A percentile compares a stretch with the other conserved stretches of the same genome.
Evolutionary conservation across 768 basidiomycete genomes (phyloP).

Genomic region (Clitopilus passeckerianus): DNA sequence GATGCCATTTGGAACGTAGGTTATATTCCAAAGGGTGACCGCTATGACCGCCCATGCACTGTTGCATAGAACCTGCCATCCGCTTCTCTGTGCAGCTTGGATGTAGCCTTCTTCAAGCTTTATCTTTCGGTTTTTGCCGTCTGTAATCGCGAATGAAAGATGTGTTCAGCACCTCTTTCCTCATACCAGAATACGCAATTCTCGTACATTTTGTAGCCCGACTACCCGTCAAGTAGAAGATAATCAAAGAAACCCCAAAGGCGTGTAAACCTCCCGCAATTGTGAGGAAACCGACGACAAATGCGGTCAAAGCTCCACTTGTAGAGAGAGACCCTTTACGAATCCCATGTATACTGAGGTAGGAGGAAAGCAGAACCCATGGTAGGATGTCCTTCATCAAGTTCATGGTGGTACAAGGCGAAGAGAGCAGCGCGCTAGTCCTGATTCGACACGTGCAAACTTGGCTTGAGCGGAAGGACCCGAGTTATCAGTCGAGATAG

Average conservation of each 20-base stretch:
- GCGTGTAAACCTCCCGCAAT: slow-evolving; percentile 63
- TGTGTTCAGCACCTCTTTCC: too few species aligned
- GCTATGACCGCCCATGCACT: slow-evolving; percentile 62
- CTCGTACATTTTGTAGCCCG: slow-evolving; percentile 79
- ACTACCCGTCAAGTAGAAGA: slow-evolving; percentile 77
- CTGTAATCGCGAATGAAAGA: slow-evolving; percentile 21
- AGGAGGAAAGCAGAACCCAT: slow-evolving; percentile 30
- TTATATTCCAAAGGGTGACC: slow-evolving; percentile 56
- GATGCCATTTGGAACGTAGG: slow-evolving; percentile 40
- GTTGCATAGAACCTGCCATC: slow-evolving; percentile 82
- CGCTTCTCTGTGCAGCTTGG: slow-evolving; percentile 66
- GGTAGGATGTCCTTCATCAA: background rate
- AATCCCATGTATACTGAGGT: slow-evolving; percentile 65
- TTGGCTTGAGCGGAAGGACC: background rate
- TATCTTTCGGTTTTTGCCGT: slow-evolving; percentile 72
- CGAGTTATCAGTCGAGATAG: background rate
- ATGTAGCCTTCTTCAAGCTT: slow-evolving; percentile 76
- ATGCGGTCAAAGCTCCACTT: slow-evolving; percentile 73
- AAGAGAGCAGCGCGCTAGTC: slow-evolving; percentile 19
- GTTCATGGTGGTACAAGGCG: slow-evolving; percentile 28
- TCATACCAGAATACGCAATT: background rate
- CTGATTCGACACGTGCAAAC: background rate
- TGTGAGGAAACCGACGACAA: slow-evolving; percentile 68
- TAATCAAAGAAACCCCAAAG: slow-evolving; percentile 63
- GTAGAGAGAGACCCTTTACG: slow-evolving; percentile 72